Percentiles rank a stretch among this genome's conserved stretches.
These are phyloP conservation scores for Kentomonas sorsogonicus DNA, from an alignment of 208 protist genomes.

Conservation along the genomic window DNA sequence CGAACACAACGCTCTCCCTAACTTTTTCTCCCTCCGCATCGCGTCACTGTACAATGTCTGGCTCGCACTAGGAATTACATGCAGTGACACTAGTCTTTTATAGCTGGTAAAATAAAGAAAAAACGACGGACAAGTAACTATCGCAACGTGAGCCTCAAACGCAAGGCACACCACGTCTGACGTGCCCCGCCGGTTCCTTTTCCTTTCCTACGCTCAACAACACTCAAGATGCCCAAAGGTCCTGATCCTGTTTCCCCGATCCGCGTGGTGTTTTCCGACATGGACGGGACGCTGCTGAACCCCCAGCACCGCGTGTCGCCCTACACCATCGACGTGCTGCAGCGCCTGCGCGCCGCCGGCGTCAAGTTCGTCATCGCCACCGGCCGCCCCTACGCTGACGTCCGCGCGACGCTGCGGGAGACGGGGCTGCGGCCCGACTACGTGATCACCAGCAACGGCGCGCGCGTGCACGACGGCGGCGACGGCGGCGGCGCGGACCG, in stretches of 20 bases:
- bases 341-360: conserved; percentile 24
- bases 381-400: conserved; percentile 39
- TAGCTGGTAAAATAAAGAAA: too few species aligned
- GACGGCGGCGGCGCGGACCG: conserved; percentile 25
- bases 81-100: too few species aligned
- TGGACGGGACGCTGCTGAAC: conserved; percentile 55
- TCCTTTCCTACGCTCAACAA: too few species aligned
- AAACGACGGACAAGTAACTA: too few species aligned
- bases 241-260: conserved; percentile 7
- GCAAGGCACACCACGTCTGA: too few species aligned
- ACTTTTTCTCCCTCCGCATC: too few species aligned
- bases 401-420: conserved; percentile 40
- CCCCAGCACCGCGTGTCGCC: conserved; percentile 29
- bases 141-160: too few species aligned
- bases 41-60: too few species aligned
- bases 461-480: conserved; percentile 40
- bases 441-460: conserved; percentile 76
- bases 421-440: conserved; percentile 38
- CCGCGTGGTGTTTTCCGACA: conserved; percentile 41
- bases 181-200: not conserved
- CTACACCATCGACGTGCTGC: conserved; percentile 42
- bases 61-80: too few species aligned
- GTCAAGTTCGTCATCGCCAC: conserved; percentile 44
- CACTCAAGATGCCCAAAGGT: too few species aligned
- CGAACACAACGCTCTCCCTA: too few species aligned